phyloP scores from a whole-genome alignment of 306 rosid genomes.

The Inga oerstediana region DNA sequence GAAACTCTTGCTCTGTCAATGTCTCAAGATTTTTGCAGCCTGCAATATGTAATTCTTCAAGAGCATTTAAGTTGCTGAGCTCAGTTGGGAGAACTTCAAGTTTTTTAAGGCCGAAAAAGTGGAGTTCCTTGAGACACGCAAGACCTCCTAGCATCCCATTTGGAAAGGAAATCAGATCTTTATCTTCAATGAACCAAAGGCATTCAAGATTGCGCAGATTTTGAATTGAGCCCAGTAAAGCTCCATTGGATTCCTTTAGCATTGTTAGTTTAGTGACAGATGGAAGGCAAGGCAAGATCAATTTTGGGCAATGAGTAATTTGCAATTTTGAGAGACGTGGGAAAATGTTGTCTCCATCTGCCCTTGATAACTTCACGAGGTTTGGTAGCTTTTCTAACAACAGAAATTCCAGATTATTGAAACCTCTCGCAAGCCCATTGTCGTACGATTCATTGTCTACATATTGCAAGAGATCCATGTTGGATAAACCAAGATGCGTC shows the following conservation, averaged over 20 bases:
- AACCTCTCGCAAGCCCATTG: neutral
- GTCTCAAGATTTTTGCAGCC: neutral
- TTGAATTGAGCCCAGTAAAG: neutral
- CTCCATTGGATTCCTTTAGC: accelerated
- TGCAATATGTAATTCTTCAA: neutral
- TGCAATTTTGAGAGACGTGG: neutral
- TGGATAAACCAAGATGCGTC: too few species aligned
- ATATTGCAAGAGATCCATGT: neutral
- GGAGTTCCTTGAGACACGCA: slow-evolving; percentile 17
- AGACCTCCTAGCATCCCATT: slow-evolving; percentile 31
- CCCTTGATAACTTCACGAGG: neutral
- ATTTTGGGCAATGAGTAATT: neutral
- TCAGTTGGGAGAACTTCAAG: slow-evolving; percentile 19
- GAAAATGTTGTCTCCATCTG: neutral
- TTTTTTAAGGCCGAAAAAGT: neutral
- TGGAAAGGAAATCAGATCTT: neutral
- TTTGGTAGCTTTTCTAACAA: neutral
- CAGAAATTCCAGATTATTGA: neutral
- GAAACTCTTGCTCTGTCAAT: slow-evolving; percentile 9
- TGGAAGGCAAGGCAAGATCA: neutral
- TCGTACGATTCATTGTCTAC: neutral
- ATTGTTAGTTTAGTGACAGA: neutral
- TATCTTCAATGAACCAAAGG: neutral
- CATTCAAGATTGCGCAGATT: slow-evolving; percentile 11
- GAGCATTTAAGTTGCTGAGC: neutral